phyloP scores from a whole-genome alignment of 768 basidiomycete genomes.

The Mycena floridula region DNA sequence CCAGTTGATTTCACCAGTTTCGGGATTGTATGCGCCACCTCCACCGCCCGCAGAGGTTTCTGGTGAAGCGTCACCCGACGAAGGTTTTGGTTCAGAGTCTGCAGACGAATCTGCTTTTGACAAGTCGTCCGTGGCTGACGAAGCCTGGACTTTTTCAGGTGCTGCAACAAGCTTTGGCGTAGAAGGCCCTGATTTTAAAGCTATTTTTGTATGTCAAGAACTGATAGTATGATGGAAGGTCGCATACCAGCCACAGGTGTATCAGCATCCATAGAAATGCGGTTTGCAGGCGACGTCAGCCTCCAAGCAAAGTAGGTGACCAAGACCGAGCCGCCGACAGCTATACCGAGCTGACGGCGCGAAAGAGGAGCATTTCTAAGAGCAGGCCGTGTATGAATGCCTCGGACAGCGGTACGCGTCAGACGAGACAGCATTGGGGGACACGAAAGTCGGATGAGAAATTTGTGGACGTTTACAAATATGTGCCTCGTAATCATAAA shows the following conservation, averaged over 20 bases:
- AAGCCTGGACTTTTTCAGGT: not conserved
- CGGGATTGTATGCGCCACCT: constrained; percentile 81
- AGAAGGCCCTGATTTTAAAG: not conserved
- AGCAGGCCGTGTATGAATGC: constrained; percentile 46
- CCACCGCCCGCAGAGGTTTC: constrained; percentile 13
- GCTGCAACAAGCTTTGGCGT: not conserved
- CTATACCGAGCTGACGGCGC: constrained; percentile 23
- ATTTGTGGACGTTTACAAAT: no score
- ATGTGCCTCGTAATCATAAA: no score
- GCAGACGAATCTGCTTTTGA: constrained; percentile 12
- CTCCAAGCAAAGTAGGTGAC: constrained; percentile 45
- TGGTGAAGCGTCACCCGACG: constrained; percentile 14
- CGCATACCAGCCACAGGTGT: constrained; percentile 18
- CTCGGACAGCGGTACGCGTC: constrained; percentile 46
- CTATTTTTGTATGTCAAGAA: constrained; percentile 1
- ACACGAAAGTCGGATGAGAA: no score
- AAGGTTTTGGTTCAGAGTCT: constrained; percentile 4
- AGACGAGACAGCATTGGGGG: constrained; percentile 57
- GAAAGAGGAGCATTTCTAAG: constrained; percentile 17
- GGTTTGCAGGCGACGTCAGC: constrained; percentile 31
- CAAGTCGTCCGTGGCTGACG: constrained; percentile 2
- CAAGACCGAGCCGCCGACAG: constrained; percentile 38
- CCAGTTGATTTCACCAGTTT: constrained; percentile 99
- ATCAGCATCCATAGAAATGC: constrained; percentile 43
- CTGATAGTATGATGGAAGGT: constrained; percentile 2